Conservation (phyloP, 768 basidiomycete genomes). For the Lanmaoa pseudosensibilis region DNA sequence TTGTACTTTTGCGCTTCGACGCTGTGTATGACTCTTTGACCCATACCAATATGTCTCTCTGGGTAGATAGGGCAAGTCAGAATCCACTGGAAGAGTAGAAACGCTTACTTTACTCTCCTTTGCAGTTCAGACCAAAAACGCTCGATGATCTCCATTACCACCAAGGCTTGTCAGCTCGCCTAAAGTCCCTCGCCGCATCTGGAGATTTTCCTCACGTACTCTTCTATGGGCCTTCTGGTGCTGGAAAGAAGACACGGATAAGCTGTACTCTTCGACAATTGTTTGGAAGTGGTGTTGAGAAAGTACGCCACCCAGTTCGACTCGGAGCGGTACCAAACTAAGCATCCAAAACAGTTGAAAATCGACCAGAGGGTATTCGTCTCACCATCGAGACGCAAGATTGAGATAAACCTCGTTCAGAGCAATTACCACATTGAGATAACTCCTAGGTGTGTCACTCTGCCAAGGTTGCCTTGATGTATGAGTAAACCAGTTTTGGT, state of each 20-base stretch:
- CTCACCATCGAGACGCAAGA: constrained; percentile 89
- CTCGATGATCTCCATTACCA: constrained; percentile 92
- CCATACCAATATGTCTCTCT: constrained; percentile 53
- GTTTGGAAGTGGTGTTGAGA: constrained; percentile 91
- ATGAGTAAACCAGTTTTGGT: constrained; percentile 1
- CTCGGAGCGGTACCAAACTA: not conserved
- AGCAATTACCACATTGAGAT: constrained; percentile 98
- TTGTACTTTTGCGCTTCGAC: not conserved
- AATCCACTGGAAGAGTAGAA: not conserved
- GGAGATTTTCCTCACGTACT: constrained; percentile 98
- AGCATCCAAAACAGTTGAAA: constrained; percentile 65
- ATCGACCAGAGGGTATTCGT: constrained; percentile 97
- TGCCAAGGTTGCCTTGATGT: not conserved
- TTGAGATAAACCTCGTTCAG: constrained; percentile 96
- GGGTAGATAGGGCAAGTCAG: constrained; percentile 52
- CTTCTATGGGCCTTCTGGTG: constrained; percentile 96
- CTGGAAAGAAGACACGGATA: constrained; percentile 97
- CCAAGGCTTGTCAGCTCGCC: constrained; percentile 68
- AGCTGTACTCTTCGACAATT: constrained; percentile 84
- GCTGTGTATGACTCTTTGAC: not conserved
- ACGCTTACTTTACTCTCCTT: constrained; percentile 1
- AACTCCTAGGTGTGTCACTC: constrained; percentile 76
- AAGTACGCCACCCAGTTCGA: constrained; percentile 49
- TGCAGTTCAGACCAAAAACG: constrained; percentile 79
- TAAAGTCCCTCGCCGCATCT: constrained; percentile 78